Percentiles rank a stretch among this genome's conserved stretches.
Conservation (phyloP, 208 protist species). For the Leptomonas seymouri region DNA sequence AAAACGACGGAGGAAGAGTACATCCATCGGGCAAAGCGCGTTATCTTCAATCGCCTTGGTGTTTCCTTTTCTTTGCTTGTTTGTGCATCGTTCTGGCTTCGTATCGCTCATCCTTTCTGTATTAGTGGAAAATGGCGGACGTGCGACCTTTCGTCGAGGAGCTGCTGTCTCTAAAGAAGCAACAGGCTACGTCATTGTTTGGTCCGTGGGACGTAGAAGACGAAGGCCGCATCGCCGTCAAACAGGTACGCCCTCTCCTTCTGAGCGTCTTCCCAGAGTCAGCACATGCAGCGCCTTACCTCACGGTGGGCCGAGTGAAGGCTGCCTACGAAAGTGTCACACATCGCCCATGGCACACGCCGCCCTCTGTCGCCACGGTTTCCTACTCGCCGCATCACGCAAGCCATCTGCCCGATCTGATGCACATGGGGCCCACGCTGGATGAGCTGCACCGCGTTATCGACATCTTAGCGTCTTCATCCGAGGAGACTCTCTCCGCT, state of each 20-base stretch:
- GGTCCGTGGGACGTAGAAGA: constrained; percentile 58
- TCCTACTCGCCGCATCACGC: background rate
- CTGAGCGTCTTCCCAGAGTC: constrained; percentile 50
- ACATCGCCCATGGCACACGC: constrained; percentile 17
- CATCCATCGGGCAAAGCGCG: too few species aligned
- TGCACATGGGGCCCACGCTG: constrained; percentile 29
- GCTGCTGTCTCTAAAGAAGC: constrained; percentile 57
- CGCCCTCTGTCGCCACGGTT: background rate
- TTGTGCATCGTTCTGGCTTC: too few species aligned
- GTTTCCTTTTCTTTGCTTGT: background rate
- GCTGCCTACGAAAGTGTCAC: constrained; percentile 32
- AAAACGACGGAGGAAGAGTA: too few species aligned
- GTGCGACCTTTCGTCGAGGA: constrained; percentile 9
- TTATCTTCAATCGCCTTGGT: background rate
- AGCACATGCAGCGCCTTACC: constrained; percentile 3
- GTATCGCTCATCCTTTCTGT: too few species aligned
- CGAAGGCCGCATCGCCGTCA: constrained; percentile 42
- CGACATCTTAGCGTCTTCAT: constrained; percentile 26
- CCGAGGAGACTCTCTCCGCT: background rate
- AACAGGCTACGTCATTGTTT: constrained; percentile 67
- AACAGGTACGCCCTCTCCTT: constrained; percentile 52
- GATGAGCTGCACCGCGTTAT: constrained; percentile 50
- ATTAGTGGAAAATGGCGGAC: background rate
- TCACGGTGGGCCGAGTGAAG: constrained; percentile 14
- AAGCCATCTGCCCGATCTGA: background rate